phyloP scores from a whole-genome alignment of 306 rosid species.

The Oxytropis ochrocephala region DNA sequence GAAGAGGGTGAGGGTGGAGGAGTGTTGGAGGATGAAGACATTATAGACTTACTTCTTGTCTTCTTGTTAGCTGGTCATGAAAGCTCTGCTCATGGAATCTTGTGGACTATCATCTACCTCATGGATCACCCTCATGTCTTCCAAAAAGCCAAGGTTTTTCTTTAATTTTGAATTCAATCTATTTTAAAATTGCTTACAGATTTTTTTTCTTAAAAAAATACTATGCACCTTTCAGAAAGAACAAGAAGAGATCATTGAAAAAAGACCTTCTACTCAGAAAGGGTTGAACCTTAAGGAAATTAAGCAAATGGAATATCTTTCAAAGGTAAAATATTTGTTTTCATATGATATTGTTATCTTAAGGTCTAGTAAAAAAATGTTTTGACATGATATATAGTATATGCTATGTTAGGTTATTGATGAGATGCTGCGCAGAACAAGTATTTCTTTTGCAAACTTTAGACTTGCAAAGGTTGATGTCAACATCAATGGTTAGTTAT shows the following conservation, averaged over 20 bases:
- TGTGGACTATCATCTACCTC: conserved; percentile 67
- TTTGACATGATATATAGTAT: neutral
- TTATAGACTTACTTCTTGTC: conserved; percentile 51
- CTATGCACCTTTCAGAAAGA: conserved; percentile 38
- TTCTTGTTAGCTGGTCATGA: conserved; percentile 87
- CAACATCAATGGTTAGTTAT: conserved; percentile 40
- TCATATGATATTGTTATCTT: neutral
- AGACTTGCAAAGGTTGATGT: conserved; percentile 58
- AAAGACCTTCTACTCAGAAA: conserved; percentile 39
- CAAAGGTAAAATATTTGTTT: conserved; percentile 29
- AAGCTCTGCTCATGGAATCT: conserved; percentile 64
- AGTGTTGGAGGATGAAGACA: conserved; percentile 56
- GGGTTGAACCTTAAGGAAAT: conserved; percentile 43
- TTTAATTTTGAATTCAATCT: neutral
- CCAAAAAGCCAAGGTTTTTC: conserved; percentile 52
- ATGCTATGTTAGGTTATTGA: conserved; percentile 39
- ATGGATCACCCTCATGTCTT: conserved; percentile 37
- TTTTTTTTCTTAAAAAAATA: neutral
- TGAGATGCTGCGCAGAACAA: conserved; percentile 52
- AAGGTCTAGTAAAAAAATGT: neutral
- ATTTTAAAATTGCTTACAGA: neutral
- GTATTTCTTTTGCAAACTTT: conserved; percentile 42
- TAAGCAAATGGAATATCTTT: conserved; percentile 53
- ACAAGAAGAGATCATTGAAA: conserved; percentile 43
- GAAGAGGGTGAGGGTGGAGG: conserved; percentile 54